Conservation (phyloP, 2,329 filamentous ascomycete genomes). For the Penicillium sp. region DNA sequence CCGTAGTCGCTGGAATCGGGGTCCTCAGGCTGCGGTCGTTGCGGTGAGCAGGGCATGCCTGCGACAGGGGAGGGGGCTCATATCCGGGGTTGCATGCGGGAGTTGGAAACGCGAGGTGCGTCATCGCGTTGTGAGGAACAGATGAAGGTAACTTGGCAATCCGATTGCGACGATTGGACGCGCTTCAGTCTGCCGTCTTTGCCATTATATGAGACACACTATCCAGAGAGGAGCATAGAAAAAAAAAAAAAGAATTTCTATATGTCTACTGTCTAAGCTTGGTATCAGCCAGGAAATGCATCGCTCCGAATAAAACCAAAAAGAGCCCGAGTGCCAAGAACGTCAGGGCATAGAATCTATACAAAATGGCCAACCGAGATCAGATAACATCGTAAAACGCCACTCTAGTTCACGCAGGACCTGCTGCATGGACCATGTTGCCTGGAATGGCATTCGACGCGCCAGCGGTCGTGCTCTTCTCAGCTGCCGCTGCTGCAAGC, state of each 20-base stretch:
- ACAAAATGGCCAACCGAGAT: constrained; percentile 3
- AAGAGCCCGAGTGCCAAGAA: constrained; percentile 5
- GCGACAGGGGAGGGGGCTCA: constrained; percentile 21
- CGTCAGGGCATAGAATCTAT: constrained; percentile 13
- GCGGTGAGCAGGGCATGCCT: constrained; percentile 35
- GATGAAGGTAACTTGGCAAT: constrained; percentile 11
- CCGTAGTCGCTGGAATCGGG: constrained; percentile 57
- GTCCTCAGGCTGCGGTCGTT: constrained; percentile 20
- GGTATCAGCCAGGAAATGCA: constrained; percentile 18
- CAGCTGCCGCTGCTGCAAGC: constrained; percentile 21
- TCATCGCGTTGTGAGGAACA: constrained; percentile 10
- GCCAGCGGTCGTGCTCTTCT: constrained; percentile 1
- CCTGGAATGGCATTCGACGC: constrained; percentile 13
- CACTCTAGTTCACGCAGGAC: constrained; percentile 19
- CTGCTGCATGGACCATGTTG: constrained; percentile 18
- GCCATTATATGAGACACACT: too few relatives aligned
- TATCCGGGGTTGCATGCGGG: constrained; percentile 16
- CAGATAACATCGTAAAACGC: too few relatives aligned
- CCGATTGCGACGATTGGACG: constrained; percentile 11
- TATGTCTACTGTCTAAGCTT: constrained; percentile 17
- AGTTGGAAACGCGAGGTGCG: constrained; percentile 12
- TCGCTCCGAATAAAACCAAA: constrained; percentile 9
- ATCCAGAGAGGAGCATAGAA: too few relatives aligned
- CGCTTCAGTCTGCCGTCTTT: neutral
- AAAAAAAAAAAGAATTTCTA: neutral